Percentiles rank a stretch among this genome's conserved stretches.
phyloP scores from a whole-genome alignment of 2,329 filamentous ascomycete genomes.

The Fusarium domesticum region DNA sequence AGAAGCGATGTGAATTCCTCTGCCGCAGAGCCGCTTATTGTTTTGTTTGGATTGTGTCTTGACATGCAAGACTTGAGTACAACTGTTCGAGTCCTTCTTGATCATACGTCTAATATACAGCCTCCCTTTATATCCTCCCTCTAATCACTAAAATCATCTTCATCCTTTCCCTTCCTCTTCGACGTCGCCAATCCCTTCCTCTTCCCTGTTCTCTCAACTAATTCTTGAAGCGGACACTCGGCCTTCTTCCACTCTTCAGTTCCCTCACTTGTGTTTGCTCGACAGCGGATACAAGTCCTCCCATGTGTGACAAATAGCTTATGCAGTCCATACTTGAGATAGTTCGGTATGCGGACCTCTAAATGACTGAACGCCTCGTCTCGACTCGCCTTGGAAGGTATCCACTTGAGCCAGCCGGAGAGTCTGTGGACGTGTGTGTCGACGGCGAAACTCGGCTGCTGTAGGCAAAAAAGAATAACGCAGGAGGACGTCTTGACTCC shows the following conservation, averaged over 20 bases:
- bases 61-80: too few species aligned
- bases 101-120: background rate
- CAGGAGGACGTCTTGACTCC: constrained; percentile 30
- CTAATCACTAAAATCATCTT: constrained; percentile 18
- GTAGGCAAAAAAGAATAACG: constrained; percentile 28
- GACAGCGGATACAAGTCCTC: constrained; percentile 24
- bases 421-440: constrained; percentile 29
- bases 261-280: constrained; percentile 29
- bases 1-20: background rate
- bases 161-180: constrained; percentile 15
- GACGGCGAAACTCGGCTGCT: constrained; percentile 30
- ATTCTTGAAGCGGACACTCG: constrained; percentile 24
- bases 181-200: constrained; percentile 13
- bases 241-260: constrained; percentile 26
- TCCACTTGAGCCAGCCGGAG: constrained; percentile 28
- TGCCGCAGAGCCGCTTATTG: too few species aligned
- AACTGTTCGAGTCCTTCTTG: background rate
- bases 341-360: constrained; percentile 26
- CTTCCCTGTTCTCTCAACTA: constrained; percentile 26
- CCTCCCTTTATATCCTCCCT: background rate
- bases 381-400: constrained; percentile 26
- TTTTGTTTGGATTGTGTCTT: too few species aligned
- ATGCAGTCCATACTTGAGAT: constrained; percentile 28
- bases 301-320: constrained; percentile 29
- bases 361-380: constrained; percentile 29